A percentile compares a stretch with the other conserved stretches of the same genome.
Evolutionary conservation across 345 rosid species (phyloP).

Genomic region (Chamaenerion angustifolium): DNA sequence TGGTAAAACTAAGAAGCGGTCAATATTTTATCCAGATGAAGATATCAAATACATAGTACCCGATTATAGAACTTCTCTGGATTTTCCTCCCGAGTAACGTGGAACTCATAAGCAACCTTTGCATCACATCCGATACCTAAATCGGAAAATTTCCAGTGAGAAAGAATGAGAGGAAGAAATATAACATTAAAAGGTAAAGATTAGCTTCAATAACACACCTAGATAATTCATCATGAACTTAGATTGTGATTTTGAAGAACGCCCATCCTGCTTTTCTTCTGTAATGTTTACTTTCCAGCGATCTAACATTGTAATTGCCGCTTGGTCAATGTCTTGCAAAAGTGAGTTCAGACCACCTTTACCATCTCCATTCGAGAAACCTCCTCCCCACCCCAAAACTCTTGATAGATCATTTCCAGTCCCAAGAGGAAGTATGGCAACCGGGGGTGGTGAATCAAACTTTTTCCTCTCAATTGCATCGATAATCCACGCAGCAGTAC

Average conservation of each 20-base stretch:
- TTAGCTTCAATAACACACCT: slow-evolving; percentile 21
- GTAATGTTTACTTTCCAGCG: slow-evolving; percentile 58
- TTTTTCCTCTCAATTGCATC: slow-evolving; percentile 59
- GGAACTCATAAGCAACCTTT: slow-evolving; percentile 79
- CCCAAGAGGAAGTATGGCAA: slow-evolving; percentile 75
- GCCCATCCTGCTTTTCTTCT: slow-evolving; percentile 29
- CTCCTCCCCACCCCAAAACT: slow-evolving; percentile 78
- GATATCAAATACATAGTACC: slow-evolving; percentile 22
- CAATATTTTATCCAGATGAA: background rate
- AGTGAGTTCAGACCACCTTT: slow-evolving; percentile 53
- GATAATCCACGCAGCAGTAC: slow-evolving; percentile 80
- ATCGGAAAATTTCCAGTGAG: slow-evolving; percentile 6
- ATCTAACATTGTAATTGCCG: slow-evolving; percentile 78
- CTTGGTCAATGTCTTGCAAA: slow-evolving; percentile 57
- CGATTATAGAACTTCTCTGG: slow-evolving; percentile 73
- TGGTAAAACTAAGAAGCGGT: background rate
- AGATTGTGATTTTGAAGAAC: slow-evolving; percentile 22
- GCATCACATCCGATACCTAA: slow-evolving; percentile 86
- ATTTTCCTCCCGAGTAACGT: slow-evolving; percentile 60
- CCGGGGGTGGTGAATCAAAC: slow-evolving; percentile 72
- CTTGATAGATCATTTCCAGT: slow-evolving; percentile 81
- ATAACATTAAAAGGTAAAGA: no score
- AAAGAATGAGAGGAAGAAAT: no score
- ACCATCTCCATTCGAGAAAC: slow-evolving; percentile 48
- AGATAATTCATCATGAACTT: slow-evolving; percentile 81